Conservation (phyloP, 2,329 filamentous ascomycete species). For the Aureobasidium mangrovei region DNA sequence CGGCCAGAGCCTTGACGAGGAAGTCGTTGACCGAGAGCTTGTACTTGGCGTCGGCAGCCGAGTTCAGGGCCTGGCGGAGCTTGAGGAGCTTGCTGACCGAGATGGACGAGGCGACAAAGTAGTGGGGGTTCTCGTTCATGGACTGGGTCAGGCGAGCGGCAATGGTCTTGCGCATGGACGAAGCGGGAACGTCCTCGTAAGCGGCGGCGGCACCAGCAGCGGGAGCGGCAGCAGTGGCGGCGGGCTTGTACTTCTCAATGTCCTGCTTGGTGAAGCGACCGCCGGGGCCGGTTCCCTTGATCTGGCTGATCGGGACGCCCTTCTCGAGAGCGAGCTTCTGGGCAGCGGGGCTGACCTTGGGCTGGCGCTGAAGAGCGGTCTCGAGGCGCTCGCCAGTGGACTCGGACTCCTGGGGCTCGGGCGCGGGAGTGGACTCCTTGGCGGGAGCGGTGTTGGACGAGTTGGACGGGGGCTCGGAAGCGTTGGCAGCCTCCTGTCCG, state of each 20-base stretch:
- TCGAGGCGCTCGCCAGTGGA: conserved; percentile 69
- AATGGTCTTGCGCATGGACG: conserved; percentile 96
- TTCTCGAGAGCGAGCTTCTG: conserved; percentile 79
- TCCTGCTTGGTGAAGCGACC: conserved; percentile 88
- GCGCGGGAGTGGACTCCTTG: conserved; percentile 42
- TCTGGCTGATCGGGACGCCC: conserved; percentile 62
- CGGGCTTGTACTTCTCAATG: conserved; percentile 69
- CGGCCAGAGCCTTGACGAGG: conserved; percentile 88
- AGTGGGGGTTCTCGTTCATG: conserved; percentile 90
- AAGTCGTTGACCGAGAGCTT: conserved; percentile 99
- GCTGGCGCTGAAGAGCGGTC: conserved; percentile 73
- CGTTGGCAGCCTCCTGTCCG: conserved; percentile 55
- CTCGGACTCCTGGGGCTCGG: conserved; percentile 59
- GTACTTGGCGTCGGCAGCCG: conserved; percentile 81
- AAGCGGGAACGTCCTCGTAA: conserved; percentile 77
- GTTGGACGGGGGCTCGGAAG: conserved; percentile 51
- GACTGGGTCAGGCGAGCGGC: conserved; percentile 85
- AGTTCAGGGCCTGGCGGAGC: conserved; percentile 88
- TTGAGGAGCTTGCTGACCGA: conserved; percentile 94
- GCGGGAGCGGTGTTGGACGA: conserved; percentile 51
- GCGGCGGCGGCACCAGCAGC: conserved; percentile 50
- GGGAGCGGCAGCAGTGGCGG: conserved; percentile 36
- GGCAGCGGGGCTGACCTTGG: conserved; percentile 61
- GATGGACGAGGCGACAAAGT: conserved; percentile 85
- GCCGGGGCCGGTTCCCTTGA: conserved; percentile 81